Base-by-base conservation (phyloP, 495 filamentous ascomycete species). In the Astrocystis sublimbata region DNA sequence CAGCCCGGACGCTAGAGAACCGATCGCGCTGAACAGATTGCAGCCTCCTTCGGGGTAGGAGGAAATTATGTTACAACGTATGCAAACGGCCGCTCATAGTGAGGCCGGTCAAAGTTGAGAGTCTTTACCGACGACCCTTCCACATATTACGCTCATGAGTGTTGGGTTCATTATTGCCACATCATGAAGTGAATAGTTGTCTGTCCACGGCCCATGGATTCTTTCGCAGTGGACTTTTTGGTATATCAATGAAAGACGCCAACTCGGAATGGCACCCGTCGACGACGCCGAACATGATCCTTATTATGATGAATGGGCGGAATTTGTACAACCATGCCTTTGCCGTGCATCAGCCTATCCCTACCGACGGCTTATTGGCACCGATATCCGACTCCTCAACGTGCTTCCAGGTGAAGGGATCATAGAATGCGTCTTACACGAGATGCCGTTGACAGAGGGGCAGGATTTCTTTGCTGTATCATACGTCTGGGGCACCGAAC, bases 391-490 rank as follows among this genome's bases (percentile, higher is more conserved):
- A 0, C 49, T 52, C 2, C 49, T 52, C 35, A 52, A 52, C 17
- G 35, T 52, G 8, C 49, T 52, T 2, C 49, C 49, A 0, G 49
- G 49, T 1, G 0, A 52, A 1, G 49, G 49, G 4, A 13, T 10
- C 30, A 26, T 52, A 4, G 49, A 52, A 35, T 52, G 49, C n/a
- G 49, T 52, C 35, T 17, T 52, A 9, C 49, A 52, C 49, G 2
- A 52, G 2, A 52, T 52, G 49, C 49, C 49, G n/a, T 9, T 52
- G n/a, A 1, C 30, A 2, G 1, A 52, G 28, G 49, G 35, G n/a
- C 28, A 21, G 9, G 15, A 33, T 8, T 52, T 52, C 49, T 52
- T 33, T 52, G 49, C 49, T 52, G 28, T 52, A 13, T 52, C 49
- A 1, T 52, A 52, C 7, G 17, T 23, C 15, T 52, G 49, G 49